Conservation (phyloP, 345 rosid genomes). For the Gossypium rotundifolium region DNA sequence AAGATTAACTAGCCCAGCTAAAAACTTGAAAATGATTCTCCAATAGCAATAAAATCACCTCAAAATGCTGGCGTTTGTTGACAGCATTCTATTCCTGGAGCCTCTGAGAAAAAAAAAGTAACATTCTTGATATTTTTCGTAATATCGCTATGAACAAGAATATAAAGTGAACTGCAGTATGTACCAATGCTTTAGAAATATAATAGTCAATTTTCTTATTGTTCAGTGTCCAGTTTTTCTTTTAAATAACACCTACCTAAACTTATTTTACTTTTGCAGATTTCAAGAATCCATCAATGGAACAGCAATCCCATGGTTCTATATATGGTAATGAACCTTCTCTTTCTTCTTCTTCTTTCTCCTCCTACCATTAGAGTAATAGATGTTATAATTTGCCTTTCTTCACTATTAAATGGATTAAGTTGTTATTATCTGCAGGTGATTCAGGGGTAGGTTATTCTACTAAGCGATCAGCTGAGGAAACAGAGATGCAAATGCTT, state of each 20-base stretch:
- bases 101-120: not conserved
- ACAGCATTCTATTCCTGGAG: not conserved
- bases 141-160: not conserved
- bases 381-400: constrained; percentile 5
- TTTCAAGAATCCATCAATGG: constrained; percentile 29
- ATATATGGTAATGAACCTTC: constrained; percentile 24
- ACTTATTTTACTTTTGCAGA: constrained; percentile 24
- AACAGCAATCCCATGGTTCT: constrained; percentile 26
- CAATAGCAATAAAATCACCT: not conserved
- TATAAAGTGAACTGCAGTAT: not conserved
- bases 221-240: not conserved
- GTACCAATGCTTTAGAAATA: not conserved
- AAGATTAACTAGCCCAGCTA: not conserved
- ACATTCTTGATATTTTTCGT: not conserved
- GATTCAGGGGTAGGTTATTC: constrained; percentile 38
- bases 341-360: too few relatives aligned
- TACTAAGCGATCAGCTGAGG: constrained; percentile 35
- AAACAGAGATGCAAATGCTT: constrained; percentile 53
- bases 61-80: not conserved
- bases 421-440: constrained; percentile 33
- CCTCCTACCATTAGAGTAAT: not conserved
- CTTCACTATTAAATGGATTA: constrained; percentile 2
- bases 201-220: not conserved
- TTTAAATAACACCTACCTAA: not conserved
- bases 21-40: not conserved